Evolutionary conservation across 1,284 basidiomycete species (phyloP), one percentile per base, ranked within the genome.

Genomic region (Cryptococcus sp.): DNA sequence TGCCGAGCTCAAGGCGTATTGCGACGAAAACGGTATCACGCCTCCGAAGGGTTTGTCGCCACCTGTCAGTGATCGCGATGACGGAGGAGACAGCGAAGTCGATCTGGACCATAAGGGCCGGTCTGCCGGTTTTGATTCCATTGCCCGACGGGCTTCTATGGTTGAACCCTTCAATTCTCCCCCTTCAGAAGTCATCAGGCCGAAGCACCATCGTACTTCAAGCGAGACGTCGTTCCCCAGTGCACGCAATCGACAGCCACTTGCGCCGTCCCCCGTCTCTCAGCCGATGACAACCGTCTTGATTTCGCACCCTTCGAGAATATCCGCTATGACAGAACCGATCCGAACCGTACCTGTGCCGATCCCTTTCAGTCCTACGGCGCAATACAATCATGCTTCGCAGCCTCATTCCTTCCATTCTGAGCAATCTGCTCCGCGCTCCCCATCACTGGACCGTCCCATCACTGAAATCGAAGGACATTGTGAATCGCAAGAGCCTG

Each of bases 1-100:
- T 0, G 55, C 65, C 0, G 61, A 71, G 23, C 60, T 73, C 38
- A 61, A 61, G 55, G 42, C 46, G 25, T 73, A 66, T 53, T 60
- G 58, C 15, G 51, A 61, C 47, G 60, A 62, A 41, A 53, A 62
- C 16, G 59, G 61, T 6, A 52, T 70, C 15, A 23, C 47, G 10
- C 47, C 47, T 6, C 60, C 57, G 11, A 41, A 47, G 40, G 38
- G 47, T 17, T 19, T 45, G 22, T n/a, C 47, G 8, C 16, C 20
- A 39, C 19, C 44, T 25, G 19, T 38, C 27, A 8, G 25, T 35
- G 27, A 40, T 31, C 23, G 40, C 39, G 22, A 47, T 48, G 17
- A 39, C 13, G 10, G 50, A 47, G 22, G 8, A 35, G 31, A 35
- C 31, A 35, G 13, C 8, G 31, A 35, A 35, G 31, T 13, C 31